Evolutionary conservation across 495 filamentous ascomycete genomes (phyloP).

Genomic region (Durotheca rogersii): DNA sequence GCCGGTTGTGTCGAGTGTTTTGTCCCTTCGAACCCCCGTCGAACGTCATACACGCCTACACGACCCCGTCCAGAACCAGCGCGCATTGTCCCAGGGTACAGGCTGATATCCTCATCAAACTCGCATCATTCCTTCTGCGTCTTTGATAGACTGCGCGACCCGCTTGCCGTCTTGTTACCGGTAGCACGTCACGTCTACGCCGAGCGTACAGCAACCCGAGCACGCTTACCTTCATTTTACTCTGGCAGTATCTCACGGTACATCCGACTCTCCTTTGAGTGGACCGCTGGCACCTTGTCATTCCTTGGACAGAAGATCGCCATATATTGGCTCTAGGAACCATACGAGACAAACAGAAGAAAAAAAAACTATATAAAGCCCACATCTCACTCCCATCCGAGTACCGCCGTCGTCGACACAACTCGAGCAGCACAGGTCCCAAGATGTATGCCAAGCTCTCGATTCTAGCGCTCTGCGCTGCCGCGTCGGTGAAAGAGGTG

Average conservation of each 20-base stretch:
- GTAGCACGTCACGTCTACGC: conserved; percentile 22
- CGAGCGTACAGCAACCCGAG: conserved; percentile 30
- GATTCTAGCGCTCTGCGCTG: conserved; percentile 35
- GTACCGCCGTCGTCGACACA: background rate
- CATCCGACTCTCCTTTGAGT: conserved; percentile 30
- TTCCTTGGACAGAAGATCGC: conserved; percentile 27
- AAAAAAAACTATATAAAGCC: conserved; percentile 7
- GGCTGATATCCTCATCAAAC: conserved; percentile 25
- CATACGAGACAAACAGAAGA: background rate
- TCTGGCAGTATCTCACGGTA: conserved; percentile 25
- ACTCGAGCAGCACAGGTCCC: background rate
- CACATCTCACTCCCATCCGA: background rate
- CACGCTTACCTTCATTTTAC: conserved; percentile 27
- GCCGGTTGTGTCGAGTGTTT: background rate
- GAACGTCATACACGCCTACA: conserved; percentile 21
- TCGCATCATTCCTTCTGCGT: conserved; percentile 33
- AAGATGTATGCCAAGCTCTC: conserved; percentile 34
- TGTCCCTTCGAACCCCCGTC: conserved; percentile 6
- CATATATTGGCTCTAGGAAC: conserved; percentile 3
- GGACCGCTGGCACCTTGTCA: conserved; percentile 34
- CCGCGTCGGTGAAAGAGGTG: conserved; percentile 27
- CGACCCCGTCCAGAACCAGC: conserved; percentile 11
- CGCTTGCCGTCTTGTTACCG: conserved; percentile 13
- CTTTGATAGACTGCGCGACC: conserved; percentile 35
- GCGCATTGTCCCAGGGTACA: conserved; percentile 27